Percentiles rank a stretch among this genome's conserved stretches.
Evolutionary conservation across 352 stramenopile genomes (phyloP).

Genomic region (Phytophthora sansomeana): DNA sequence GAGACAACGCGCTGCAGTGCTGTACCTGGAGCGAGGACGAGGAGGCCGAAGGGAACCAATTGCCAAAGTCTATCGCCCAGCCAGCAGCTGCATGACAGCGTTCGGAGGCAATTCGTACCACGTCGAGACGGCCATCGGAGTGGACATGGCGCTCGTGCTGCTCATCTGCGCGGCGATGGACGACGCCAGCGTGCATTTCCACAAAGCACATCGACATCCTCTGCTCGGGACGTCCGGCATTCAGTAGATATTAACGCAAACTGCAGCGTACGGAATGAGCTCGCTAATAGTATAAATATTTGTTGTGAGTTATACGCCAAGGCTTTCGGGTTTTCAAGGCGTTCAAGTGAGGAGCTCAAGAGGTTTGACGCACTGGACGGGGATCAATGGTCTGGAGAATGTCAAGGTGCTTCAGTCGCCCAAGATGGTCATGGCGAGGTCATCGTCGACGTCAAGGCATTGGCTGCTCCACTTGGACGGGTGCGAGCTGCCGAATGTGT

Average conservation of each 20-base stretch:
- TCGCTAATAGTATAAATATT: slow-evolving; percentile 24
- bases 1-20: slow-evolving; percentile 39
- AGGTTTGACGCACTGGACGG: slow-evolving; percentile 5
- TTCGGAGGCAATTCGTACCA: slow-evolving; percentile 37
- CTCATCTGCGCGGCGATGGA: slow-evolving; percentile 51
- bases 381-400: slow-evolving; percentile 10
- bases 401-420: slow-evolving; percentile 26
- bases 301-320: too few relatives aligned
- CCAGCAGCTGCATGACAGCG: slow-evolving; percentile 27
- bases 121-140: slow-evolving; percentile 48
- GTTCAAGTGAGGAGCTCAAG: not conserved
- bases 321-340: slow-evolving; percentile 9
- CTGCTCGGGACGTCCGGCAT: slow-evolving; percentile 1
- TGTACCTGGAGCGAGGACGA: slow-evolving; percentile 43
- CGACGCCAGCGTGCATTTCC: slow-evolving; percentile 40
- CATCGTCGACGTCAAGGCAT: slow-evolving; percentile 34
- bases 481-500: slow-evolving; percentile 28
- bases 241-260: not conserved
- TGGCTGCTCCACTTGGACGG: slow-evolving; percentile 32
- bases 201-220: slow-evolving; percentile 28
- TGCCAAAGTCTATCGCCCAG: slow-evolving; percentile 46
- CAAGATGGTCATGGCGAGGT: slow-evolving; percentile 45
- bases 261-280: not conserved
- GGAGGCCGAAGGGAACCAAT: slow-evolving; percentile 37
- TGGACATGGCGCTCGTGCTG: slow-evolving; percentile 43